A percentile compares a stretch with the other conserved stretches of the same genome.
phyloP scores from a whole-genome alignment of 148 eudicot species.

The Rhododendron ferrugineum region DNA sequence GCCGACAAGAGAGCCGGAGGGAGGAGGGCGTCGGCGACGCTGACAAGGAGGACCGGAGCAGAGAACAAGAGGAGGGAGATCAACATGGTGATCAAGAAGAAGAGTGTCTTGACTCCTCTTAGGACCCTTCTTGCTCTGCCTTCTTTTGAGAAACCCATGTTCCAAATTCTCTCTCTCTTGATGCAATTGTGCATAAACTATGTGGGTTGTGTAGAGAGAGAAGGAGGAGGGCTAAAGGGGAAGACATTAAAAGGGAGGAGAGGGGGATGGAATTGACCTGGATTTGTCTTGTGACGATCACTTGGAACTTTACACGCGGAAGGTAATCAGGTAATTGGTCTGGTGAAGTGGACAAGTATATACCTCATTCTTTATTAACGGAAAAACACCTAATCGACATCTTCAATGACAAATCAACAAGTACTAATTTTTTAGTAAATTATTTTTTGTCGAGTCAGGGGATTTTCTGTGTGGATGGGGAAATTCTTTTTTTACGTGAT shows the following conservation, averaged over 20 bases:
- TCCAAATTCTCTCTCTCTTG: neutral
- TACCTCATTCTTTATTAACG: neutral
- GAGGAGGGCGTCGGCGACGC: slow-evolving; percentile 39
- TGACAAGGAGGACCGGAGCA: slow-evolving; percentile 41
- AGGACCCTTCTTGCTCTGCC: slow-evolving; percentile 30
- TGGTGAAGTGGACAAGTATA: slow-evolving; percentile 19
- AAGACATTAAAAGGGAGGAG: neutral
- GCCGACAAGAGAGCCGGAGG: slow-evolving; percentile 49
- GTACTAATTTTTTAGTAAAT: neutral
- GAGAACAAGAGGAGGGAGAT: slow-evolving; percentile 50
- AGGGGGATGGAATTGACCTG: neutral
- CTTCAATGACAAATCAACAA: neutral
- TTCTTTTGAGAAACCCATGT: slow-evolving; percentile 42
- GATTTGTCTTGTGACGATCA: neutral
- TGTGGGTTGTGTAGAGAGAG: neutral
- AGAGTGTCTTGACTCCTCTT: slow-evolving; percentile 42
- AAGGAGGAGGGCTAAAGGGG: neutral
- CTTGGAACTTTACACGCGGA: slow-evolving; percentile 32
- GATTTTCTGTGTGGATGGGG: neutral
- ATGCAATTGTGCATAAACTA: neutral
- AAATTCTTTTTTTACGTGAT: neutral
- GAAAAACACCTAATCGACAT: slow-evolving; percentile 5
- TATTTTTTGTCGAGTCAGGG: neutral
- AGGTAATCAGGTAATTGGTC: slow-evolving; percentile 12
- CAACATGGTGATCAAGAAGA: slow-evolving; percentile 50